phyloP scores from a whole-genome alignment of 1,139 yeast species.

The Komagataea norvegica region DNA sequence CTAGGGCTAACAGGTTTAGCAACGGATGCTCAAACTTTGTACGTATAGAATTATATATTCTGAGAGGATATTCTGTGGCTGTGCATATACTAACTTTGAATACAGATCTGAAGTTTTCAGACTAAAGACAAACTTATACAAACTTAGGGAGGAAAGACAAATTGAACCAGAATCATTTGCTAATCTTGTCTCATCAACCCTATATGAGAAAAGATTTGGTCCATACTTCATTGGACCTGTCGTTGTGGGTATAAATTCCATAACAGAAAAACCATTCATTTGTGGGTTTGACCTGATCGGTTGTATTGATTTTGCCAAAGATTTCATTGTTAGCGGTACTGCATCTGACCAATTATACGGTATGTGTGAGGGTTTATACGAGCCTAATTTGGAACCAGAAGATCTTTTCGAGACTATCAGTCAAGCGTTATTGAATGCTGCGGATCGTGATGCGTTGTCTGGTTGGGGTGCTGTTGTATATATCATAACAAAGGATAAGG shows the following conservation, averaged over 20 bases:
- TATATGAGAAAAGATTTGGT: conserved; percentile 90
- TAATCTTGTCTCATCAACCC: conserved; percentile 81
- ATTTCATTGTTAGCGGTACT: conserved; percentile 95
- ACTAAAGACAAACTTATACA: conserved; percentile 81
- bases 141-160: conserved; percentile 82
- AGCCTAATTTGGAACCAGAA: conserved; percentile 89
- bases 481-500: conserved; percentile 87
- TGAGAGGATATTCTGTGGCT: no score
- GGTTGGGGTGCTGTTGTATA: conserved; percentile 99
- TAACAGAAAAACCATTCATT: conserved; percentile 78
- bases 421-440: conserved; percentile 90
- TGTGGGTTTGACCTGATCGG: conserved; percentile 97
- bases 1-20: conserved; percentile 95
- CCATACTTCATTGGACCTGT: conserved; percentile 97
- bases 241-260: conserved; percentile 89
- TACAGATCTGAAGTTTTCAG: conserved; percentile 79
- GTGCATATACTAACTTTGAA: conserved; percentile 74
- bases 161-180: conserved; percentile 95
- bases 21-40: conserved; percentile 82
- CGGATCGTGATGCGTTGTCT: conserved; percentile 93
- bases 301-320: conserved; percentile 91
- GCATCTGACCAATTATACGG: conserved; percentile 95
- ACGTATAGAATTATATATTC: no score
- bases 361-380: conserved; percentile 97
- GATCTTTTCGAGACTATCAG: conserved; percentile 94